These are phyloP conservation scores for Fusarium mangiferae DNA, from an alignment of 2,329 filamentous ascomycete genomes.

Conservation along the genomic window DNA sequence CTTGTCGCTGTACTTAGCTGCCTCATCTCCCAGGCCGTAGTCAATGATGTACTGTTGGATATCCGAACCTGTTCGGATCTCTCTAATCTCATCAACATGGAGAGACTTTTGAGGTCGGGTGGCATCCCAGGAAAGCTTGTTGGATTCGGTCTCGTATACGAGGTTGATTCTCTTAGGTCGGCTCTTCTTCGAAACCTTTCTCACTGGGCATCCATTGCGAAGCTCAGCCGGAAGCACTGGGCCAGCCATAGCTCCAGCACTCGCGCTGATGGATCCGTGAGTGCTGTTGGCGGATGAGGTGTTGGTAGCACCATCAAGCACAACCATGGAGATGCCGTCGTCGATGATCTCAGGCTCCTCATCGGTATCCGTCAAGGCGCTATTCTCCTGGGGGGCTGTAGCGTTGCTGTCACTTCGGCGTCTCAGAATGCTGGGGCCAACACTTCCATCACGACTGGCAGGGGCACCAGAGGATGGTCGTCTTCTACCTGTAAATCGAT, in stretches of 20 bases:
- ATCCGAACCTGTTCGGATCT: constrained; percentile 85
- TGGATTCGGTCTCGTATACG: constrained; percentile 82
- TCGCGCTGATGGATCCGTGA: constrained; percentile 58
- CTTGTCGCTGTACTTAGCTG: constrained; percentile 61
- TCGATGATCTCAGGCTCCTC: constrained; percentile 58
- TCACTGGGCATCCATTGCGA: constrained; percentile 80
- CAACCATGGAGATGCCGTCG: constrained; percentile 50
- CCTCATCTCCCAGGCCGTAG: constrained; percentile 72
- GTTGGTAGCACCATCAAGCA: constrained; percentile 55
- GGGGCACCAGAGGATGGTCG: constrained; percentile 82
- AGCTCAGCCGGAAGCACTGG: constrained; percentile 82
- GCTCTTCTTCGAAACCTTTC: constrained; percentile 87
- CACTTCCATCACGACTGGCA: constrained; percentile 84
- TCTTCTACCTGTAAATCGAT: constrained; percentile 73
- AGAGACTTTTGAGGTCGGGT: constrained; percentile 83
- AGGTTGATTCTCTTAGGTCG: constrained; percentile 73
- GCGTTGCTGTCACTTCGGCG: constrained; percentile 90
- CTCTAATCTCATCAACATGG: constrained; percentile 94
- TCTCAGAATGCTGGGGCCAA: constrained; percentile 88
- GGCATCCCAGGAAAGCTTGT: constrained; percentile 89
- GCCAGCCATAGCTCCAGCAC: constrained; percentile 61
- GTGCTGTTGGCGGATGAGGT: constrained; percentile 62
- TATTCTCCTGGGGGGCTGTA: constrained; percentile 65
- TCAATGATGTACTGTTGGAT: constrained; percentile 91
- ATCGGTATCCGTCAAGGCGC: constrained; percentile 60